A percentile compares a stretch with the other conserved stretches of the same genome.
These are phyloP conservation scores for Herpetomonas tarakana DNA, from an alignment of 208 protist species.

Conservation along the genomic window DNA sequence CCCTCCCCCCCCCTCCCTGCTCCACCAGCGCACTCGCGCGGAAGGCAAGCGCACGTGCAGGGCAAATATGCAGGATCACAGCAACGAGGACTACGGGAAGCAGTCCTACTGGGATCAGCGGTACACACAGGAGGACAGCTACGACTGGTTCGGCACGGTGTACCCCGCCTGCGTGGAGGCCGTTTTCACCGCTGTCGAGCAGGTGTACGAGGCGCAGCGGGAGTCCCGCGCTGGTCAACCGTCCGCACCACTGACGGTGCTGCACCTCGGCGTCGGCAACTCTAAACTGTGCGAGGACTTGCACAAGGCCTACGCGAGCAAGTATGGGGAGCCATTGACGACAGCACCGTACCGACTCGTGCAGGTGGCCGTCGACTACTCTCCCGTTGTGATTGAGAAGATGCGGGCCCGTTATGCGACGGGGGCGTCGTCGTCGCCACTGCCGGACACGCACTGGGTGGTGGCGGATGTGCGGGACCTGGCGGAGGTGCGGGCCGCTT, in stretches of 20 bases:
- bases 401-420: constrained; percentile 51
- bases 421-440: not conserved
- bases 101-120: constrained; percentile 74
- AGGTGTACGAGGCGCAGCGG: constrained; percentile 21
- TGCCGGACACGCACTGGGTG: constrained; percentile 57
- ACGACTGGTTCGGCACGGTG: constrained; percentile 84
- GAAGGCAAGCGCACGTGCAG: not conserved
- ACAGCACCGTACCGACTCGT: constrained; percentile 42
- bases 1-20: constrained; percentile 8
- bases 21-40: not conserved
- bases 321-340: constrained; percentile 14
- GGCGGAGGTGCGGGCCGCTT: constrained; percentile 21
- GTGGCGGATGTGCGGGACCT: constrained; percentile 79
- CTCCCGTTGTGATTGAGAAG: constrained; percentile 64
- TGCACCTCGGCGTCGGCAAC: constrained; percentile 84
- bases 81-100: constrained; percentile 67
- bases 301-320: constrained; percentile 21
- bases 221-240: not conserved
- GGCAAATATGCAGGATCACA: constrained; percentile 23
- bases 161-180: constrained; percentile 43
- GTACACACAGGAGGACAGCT: constrained; percentile 64
- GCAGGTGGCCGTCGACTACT: constrained; percentile 85
- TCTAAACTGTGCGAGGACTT: constrained; percentile 68
- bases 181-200: constrained; percentile 42
- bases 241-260: constrained; percentile 30